These are phyloP conservation scores for Colletotrichum filicis DNA, from an alignment of 2,329 filamentous ascomycete species.

Conservation along the genomic window DNA sequence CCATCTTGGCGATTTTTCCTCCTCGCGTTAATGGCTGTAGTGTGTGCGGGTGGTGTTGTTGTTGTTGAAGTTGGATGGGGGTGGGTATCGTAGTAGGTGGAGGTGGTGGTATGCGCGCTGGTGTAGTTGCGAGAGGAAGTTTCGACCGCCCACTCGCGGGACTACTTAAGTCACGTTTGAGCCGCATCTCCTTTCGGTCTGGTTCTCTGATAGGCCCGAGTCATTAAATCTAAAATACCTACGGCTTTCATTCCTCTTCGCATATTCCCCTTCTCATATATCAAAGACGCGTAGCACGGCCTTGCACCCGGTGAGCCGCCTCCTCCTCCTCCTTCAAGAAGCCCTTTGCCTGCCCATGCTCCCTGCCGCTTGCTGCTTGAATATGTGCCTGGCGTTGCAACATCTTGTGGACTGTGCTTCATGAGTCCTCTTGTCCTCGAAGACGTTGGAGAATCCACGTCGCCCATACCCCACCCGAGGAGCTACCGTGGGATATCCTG, in stretches of 20 bases:
- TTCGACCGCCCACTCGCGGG: constrained; percentile 33
- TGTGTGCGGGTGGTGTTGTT: neutral
- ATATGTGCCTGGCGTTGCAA: neutral
- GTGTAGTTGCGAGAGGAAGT: constrained; percentile 32
- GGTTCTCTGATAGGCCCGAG: constrained; percentile 36
- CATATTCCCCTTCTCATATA: neutral
- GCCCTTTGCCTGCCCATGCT: neutral
- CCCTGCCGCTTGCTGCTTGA: neutral
- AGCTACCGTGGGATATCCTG: constrained; percentile 19
- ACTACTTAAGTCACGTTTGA: constrained; percentile 35
- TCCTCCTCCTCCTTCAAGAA: neutral
- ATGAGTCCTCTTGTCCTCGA: constrained; percentile 7
- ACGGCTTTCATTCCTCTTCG: neutral
- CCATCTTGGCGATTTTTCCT: constrained; percentile 54
- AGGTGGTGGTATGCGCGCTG: constrained; percentile 33
- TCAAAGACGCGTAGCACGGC: neutral
- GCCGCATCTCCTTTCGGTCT: constrained; percentile 34
- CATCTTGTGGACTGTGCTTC: constrained; percentile 12
- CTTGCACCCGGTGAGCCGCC: neutral
- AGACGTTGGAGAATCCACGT: constrained; percentile 23
- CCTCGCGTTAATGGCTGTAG: constrained; percentile 7
- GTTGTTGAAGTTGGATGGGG: constrained; percentile 9
- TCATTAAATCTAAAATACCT: constrained; percentile 34
- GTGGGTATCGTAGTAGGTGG: constrained; percentile 43
- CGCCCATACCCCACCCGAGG: constrained; percentile 25